Evolutionary conservation across 805 yeast species (phyloP).

Genomic region (Candida qinlingensis): DNA sequence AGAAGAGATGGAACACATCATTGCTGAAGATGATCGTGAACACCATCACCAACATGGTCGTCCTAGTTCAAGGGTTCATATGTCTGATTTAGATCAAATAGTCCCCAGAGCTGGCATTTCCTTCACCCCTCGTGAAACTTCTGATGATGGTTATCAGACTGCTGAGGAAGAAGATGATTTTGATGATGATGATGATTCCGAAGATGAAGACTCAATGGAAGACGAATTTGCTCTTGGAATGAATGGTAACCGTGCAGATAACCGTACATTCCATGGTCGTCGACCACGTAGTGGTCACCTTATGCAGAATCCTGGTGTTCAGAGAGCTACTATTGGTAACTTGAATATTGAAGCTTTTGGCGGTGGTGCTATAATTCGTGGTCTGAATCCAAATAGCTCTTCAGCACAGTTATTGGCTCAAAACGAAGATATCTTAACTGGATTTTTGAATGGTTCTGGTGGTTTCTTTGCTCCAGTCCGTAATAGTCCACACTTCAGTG

Average conservation of each 20-base stretch:
- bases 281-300: constrained; percentile 1
- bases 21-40: constrained; percentile 1
- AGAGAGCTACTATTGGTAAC: background rate
- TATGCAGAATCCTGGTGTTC: background rate
- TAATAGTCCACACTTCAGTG: constrained; percentile 8
- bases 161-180: constrained; percentile 9
- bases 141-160: constrained; percentile 13
- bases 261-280: constrained; percentile 1
- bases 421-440: background rate
- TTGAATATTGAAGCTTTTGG: background rate
- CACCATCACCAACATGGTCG: background rate
- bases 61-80: background rate
- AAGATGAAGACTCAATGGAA: constrained; percentile 19
- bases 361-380: background rate
- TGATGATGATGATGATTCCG: constrained; percentile 13
- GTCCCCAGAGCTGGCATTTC: background rate
- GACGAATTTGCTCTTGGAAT: background rate
- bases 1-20: constrained; percentile 8
- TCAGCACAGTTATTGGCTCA: background rate
- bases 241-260: background rate
- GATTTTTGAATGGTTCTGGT: background rate
- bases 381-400: background rate
- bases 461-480: background rate
- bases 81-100: background rate
- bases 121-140: background rate